These are phyloP conservation scores for Pterulicium gracile DNA, from an alignment of 1,284 basidiomycete species.

Conservation along the genomic window DNA sequence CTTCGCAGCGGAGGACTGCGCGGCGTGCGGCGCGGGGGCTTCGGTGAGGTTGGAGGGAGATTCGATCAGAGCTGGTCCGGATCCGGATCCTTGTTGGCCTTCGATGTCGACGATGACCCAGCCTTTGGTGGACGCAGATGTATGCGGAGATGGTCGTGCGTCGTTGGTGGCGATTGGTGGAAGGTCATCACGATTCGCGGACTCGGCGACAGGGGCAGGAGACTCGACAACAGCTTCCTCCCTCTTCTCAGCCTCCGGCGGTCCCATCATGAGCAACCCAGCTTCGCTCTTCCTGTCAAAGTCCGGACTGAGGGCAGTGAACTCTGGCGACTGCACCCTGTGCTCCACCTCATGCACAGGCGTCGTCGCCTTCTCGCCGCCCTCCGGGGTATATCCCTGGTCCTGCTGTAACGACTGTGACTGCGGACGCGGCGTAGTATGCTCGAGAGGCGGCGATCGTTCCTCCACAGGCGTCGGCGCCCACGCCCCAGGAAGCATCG, in stretches of 20 bases:
- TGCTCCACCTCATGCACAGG: constrained; percentile 36
- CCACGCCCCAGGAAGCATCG: constrained; percentile 32
- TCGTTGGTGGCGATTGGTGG: too few relatives aligned
- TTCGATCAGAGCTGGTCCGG: neutral
- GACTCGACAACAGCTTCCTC: constrained; percentile 13
- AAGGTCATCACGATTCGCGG: neutral
- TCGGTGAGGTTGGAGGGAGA: neutral
- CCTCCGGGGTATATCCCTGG: too few relatives aligned
- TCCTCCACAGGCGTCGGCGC: constrained; percentile 31
- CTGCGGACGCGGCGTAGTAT: constrained; percentile 13
- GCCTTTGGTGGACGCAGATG: constrained; percentile 29
- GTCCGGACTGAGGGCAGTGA: constrained; percentile 25
- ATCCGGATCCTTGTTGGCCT: constrained; percentile 12
- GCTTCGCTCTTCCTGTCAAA: constrained; percentile 39
- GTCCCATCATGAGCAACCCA: constrained; percentile 33
- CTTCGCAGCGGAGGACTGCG: neutral
- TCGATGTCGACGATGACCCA: constrained; percentile 63
- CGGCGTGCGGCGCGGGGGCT: neutral
- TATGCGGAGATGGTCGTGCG: too few relatives aligned
- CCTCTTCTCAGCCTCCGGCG: constrained; percentile 17
- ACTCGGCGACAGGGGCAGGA: neutral
- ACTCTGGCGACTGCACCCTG: constrained; percentile 36
- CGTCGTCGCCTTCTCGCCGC: constrained; percentile 22
- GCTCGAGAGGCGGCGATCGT: too few relatives aligned
- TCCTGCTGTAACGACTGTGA: constrained; percentile 18